Percentiles rank a stretch among this genome's conserved stretches.
phyloP scores from a whole-genome alignment of 768 basidiomycete genomes.

The Tricholoma saponaceum region DNA sequence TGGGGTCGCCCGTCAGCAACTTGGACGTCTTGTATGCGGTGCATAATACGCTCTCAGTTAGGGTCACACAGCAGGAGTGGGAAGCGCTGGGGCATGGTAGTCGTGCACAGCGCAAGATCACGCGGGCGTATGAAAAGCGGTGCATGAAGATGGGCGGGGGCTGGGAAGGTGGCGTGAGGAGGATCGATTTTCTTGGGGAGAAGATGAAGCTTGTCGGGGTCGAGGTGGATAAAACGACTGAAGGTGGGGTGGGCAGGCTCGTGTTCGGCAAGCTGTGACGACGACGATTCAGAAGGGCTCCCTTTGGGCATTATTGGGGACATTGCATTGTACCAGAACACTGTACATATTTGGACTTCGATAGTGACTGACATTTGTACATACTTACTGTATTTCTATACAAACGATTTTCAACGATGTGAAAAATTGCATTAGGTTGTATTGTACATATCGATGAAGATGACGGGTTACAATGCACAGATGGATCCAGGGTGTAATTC shows the following conservation, averaged over 20 bases:
- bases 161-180: constrained; percentile 65
- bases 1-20: constrained; percentile 46
- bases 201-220: constrained; percentile 59
- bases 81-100: constrained; percentile 51
- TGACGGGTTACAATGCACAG: too few relatives aligned
- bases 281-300: too few relatives aligned
- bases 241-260: constrained; percentile 6
- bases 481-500: too few relatives aligned
- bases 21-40: constrained; percentile 59
- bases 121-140: constrained; percentile 58
- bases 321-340: too few relatives aligned
- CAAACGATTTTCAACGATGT: too few relatives aligned
- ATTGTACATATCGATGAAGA: too few relatives aligned
- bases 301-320: too few relatives aligned
- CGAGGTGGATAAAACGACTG: constrained; percentile 45
- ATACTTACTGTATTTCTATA: too few relatives aligned
- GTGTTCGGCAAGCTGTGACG: constrained; percentile 7
- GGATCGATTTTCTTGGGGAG: constrained; percentile 62
- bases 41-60: constrained; percentile 48
- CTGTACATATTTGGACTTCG: too few relatives aligned
- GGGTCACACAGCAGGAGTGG: constrained; percentile 65
- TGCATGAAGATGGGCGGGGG: constrained; percentile 59
- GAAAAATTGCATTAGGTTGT: too few relatives aligned
- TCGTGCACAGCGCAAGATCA: constrained; percentile 53
- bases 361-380: too few relatives aligned